These are phyloP conservation scores for Oxytropis ochrocephala DNA, from an alignment of 306 rosid genomes.

Conservation along the genomic window DNA sequence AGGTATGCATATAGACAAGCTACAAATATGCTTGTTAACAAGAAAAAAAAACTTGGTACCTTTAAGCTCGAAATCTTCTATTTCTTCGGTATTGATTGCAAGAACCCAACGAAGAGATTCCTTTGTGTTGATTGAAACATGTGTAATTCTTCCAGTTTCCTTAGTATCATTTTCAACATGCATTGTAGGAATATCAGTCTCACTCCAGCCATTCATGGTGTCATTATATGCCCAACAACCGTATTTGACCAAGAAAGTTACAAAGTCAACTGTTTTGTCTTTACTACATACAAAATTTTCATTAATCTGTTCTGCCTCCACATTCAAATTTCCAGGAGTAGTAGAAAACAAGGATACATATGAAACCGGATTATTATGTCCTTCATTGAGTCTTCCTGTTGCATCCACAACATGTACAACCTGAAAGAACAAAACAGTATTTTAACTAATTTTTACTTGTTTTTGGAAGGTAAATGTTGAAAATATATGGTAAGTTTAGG, in stretches of 20 bases:
- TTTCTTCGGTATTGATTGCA: conserved; percentile 68
- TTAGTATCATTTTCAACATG: conserved; percentile 34
- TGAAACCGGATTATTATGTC: conserved; percentile 41
- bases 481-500: background rate
- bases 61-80: conserved; percentile 58
- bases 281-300: conserved; percentile 75
- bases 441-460: conserved; percentile 2
- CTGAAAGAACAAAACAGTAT: conserved; percentile 33
- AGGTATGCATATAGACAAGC: background rate
- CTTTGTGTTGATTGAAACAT: conserved; percentile 59
- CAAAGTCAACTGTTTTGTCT: conserved; percentile 66
- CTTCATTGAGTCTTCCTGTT: conserved; percentile 38
- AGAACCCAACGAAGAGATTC: conserved; percentile 85
- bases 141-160: conserved; percentile 43
- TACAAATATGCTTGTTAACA: background rate
- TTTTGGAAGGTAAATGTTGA: background rate
- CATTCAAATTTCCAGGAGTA: conserved; percentile 86
- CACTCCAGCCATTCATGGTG: conserved; percentile 52
- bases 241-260: conserved; percentile 71
- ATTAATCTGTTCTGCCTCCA: conserved; percentile 61
- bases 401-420: conserved; percentile 92
- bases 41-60: conserved; percentile 32
- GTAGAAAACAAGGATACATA: conserved; percentile 70
- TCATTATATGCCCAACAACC: conserved; percentile 65
- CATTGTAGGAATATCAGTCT: conserved; percentile 65